Evolutionary conservation across 257 asterid species (phyloP), one percentile per base, ranked within the genome.

Genomic region (Nicotiana sylvestris): DNA sequence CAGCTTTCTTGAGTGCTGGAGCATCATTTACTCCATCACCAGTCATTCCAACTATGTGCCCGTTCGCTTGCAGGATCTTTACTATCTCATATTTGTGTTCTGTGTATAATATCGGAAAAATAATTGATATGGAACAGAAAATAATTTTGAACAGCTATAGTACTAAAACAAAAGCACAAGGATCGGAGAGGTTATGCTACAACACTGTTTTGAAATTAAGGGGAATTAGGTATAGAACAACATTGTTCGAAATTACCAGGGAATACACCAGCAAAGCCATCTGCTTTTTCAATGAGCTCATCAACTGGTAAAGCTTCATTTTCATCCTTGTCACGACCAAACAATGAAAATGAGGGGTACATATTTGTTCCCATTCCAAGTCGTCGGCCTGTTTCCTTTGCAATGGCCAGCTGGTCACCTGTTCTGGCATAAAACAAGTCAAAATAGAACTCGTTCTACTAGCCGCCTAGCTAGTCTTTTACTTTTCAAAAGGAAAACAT

Each of bases 1-100:
- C 87, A 51, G 84, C 84, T 83, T 74, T 84, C 81, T 84, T 84
- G 17, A 84, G 83, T 9, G 87, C 84, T 66, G 87, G 85, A 27
- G 87, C 87, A 78, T 85, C 87, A 61, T 85, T 78, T 43, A 85
- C 85, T 30, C 87, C 85, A 78, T 85, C 87, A 33, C 87, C 87
- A 51, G 87, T 85, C 87, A 85, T 85, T 82, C 85, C 85, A 15
- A 85, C 82, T 3, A 85, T 65, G 64, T 82, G 87, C 51, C 35
- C 68, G 55, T 85, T 82, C 53, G 29, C 81, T 82, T 85, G 87
- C 18, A 85, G 81, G 17, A 82, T 85, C 69, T 78, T 85, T 72
- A 85, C 87, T 21, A 85, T 85, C 79, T 85, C 87, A 66, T 78
- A 82, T 72, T 82, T 85, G 61, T 82, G 88, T 10, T 85, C 86